A percentile compares a stretch with the other conserved stretches of the same genome.
Evolutionary conservation across 1,284 basidiomycete species (phyloP).

Genomic region (Ceratobasidium sp.): DNA sequence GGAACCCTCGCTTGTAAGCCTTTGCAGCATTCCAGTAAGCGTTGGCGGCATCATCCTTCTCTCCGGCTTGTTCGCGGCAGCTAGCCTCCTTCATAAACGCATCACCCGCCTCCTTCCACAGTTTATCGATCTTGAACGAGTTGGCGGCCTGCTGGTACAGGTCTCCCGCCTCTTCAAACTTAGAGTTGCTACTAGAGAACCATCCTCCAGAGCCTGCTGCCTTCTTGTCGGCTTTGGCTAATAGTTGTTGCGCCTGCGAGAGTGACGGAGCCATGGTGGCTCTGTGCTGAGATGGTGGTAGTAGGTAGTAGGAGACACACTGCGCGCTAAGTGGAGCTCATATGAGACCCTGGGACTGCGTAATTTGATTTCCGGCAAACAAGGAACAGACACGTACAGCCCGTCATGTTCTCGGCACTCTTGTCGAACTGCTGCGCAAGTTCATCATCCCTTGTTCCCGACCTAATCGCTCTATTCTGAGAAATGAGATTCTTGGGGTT

Average conservation of each 20-base stretch:
- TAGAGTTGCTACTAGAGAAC: constrained; percentile 84
- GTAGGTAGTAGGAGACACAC: neutral
- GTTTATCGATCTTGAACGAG: constrained; percentile 93
- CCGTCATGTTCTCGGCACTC: constrained; percentile 33
- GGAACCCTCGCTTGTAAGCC: constrained; percentile 90
- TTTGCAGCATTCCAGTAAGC: constrained; percentile 98
- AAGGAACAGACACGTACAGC: constrained; percentile 40
- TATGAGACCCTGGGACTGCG: constrained; percentile 35
- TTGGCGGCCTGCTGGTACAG: constrained; percentile 96
- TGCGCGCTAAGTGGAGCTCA: constrained; percentile 13
- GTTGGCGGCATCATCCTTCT: constrained; percentile 92
- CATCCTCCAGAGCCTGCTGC: constrained; percentile 82
- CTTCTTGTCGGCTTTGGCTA: constrained; percentile 94
- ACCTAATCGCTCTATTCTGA: neutral
- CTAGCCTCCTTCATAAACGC: constrained; percentile 91
- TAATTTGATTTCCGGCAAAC: constrained; percentile 8
- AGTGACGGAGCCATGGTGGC: constrained; percentile 61
- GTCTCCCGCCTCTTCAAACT: constrained; percentile 94
- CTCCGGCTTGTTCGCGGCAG: constrained; percentile 87
- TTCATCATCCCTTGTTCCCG: constrained; percentile 1
- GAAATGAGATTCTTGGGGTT: constrained; percentile 27
- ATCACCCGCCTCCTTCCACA: constrained; percentile 91
- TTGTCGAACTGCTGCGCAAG: constrained; percentile 20
- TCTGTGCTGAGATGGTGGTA: constrained; percentile 17
- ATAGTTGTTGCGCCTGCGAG: constrained; percentile 73